Percentiles rank a stretch among this genome's conserved stretches.
phyloP scores from a whole-genome alignment of 208 protist species.

The Entamoeba invadens region DNA sequence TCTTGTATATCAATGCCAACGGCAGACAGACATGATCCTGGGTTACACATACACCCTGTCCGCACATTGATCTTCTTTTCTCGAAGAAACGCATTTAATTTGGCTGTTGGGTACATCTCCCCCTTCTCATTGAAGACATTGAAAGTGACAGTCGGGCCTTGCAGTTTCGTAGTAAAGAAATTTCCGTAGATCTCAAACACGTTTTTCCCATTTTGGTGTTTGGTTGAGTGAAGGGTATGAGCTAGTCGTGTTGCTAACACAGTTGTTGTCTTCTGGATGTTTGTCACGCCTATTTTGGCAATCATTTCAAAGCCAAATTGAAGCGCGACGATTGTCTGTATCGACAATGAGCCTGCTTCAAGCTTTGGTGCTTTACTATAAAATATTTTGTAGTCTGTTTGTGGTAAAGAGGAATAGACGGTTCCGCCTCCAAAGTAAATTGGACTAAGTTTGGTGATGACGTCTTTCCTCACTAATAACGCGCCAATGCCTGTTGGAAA shows the following conservation, averaged over 20 bases:
- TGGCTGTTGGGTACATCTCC: not conserved
- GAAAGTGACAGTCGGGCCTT: constrained; percentile 22
- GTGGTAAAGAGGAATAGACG: not conserved
- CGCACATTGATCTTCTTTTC: not conserved
- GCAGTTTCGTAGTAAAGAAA: not conserved
- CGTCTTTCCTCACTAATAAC: constrained; percentile 10
- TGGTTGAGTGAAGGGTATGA: not conserved
- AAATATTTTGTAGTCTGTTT: not conserved
- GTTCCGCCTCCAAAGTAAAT: constrained; percentile 28
- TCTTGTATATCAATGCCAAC: not conserved
- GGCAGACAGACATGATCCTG: not conserved
- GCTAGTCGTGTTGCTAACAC: not conserved
- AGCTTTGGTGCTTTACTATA: not conserved
- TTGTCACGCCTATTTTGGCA: not conserved
- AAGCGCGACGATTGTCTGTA: constrained; percentile 2
- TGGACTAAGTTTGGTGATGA: not conserved
- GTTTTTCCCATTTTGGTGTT: constrained; percentile 4
- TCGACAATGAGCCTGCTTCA: constrained; percentile 24
- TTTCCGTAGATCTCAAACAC: constrained; percentile 19
- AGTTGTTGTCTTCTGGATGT: not conserved
- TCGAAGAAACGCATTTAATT: too few species aligned
- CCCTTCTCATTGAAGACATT: constrained; percentile 5
- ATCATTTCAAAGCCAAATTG: constrained; percentile 7
- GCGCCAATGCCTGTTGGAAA: constrained; percentile 27
- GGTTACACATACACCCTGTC: not conserved